Base-by-base conservation (phyloP, 2,329 filamentous ascomycete genomes). In the Purpureocillium lavendulum region DNA sequence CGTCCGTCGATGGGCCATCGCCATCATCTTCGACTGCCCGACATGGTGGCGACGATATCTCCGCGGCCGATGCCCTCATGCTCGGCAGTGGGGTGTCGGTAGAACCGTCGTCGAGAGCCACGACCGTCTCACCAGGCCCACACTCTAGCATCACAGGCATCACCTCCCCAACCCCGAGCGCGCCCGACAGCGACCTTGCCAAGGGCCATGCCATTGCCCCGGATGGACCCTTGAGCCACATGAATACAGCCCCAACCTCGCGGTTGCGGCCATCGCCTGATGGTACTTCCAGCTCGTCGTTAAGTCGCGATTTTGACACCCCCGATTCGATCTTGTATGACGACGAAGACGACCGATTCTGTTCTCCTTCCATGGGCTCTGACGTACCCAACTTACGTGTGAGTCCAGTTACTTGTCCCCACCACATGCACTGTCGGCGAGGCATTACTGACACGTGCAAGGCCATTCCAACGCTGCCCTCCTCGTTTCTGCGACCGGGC, bases 401-500 rank as follows among this genome's bases (percentile, higher is more conserved):
- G 52, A 49, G 60, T 42, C 33, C 28, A 41, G 30, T 30, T 18
- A 38, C 30, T 26, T 26, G 5, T 10, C 5, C 21, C 21, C 21
- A n/a, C n/a, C n/a, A n/a, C n/a, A n/a, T n/a, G n/a, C n/a, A n/a
- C n/a, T n/a, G n/a, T n/a, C n/a, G 29, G n/a, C 29, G 13, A 34
- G 9, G 32, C 10, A 16, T 17, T n/a, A 16, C 41, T 47, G 12
- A 49, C 26, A 15, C 9, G 29, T 26, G 13, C 7, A 40, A 89
- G 84, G 72, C 84, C 47, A 73, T 84, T 41, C 84, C 88, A 3
- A 80, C 80, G 40, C 80, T 84, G n/a, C 82, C 87, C 1, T 95
- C 87, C 1, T 92, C 87, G 0, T 94, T 82, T 59, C 70, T 98
- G 40, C 83, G 87, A 34, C 79, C 89, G 3, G 89, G 89, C 14